phyloP scores from a whole-genome alignment of 2,329 filamentous ascomycete genomes.

The Aspergillus chevalieri region DNA sequence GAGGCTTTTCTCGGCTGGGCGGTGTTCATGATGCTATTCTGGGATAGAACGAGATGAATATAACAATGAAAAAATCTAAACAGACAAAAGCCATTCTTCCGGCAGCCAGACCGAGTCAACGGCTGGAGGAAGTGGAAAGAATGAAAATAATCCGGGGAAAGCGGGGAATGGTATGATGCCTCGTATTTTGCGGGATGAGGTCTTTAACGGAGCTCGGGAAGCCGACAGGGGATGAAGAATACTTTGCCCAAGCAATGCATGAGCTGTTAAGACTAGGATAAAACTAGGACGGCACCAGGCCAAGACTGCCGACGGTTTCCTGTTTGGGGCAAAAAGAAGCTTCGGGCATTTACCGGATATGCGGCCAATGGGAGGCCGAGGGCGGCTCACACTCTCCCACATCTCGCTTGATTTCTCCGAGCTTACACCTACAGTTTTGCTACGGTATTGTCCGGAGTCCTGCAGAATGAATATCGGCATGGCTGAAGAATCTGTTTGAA shows the following conservation, averaged over 20 bases:
- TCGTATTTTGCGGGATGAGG: background rate
- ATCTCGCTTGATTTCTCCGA: background rate
- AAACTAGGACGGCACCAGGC: no score
- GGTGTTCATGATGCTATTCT: conserved; percentile 16
- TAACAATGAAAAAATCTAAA: background rate
- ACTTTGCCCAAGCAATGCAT: no score
- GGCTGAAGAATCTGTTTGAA: no score
- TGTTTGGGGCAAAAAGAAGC: background rate
- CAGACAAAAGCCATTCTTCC: background rate
- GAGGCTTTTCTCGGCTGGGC: conserved; percentile 14
- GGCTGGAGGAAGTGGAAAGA: no score
- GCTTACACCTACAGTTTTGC: background rate
- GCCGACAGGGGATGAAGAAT: background rate
- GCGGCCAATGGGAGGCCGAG: conserved; percentile 15
- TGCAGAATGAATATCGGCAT: no score
- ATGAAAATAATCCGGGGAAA: background rate
- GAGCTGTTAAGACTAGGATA: no score
- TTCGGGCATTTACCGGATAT: conserved; percentile 26
- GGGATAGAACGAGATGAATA: background rate
- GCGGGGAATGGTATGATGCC: background rate
- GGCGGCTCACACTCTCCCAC: background rate
- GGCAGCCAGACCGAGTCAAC: no score
- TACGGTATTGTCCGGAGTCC: no score
- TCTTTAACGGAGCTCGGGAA: background rate
- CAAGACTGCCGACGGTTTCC: background rate